A percentile compares a stretch with the other conserved stretches of the same genome.
These are phyloP conservation scores for Sporothrix inflata DNA, from an alignment of 2,329 filamentous ascomycete genomes.

Conservation along the genomic window DNA sequence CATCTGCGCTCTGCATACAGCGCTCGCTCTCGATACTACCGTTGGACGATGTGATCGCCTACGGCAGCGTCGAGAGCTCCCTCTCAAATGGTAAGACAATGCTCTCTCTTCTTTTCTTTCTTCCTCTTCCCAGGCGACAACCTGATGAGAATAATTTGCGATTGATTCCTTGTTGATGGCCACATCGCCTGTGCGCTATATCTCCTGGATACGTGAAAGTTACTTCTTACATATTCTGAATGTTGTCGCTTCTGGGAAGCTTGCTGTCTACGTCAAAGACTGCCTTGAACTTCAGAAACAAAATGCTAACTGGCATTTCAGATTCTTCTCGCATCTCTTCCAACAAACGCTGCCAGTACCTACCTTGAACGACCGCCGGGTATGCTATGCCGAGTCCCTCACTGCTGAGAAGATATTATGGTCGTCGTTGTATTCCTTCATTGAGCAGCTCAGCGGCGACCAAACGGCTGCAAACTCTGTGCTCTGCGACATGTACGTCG, in stretches of 20 bases:
- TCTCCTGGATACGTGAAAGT: conserved; percentile 76
- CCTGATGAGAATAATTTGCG: conserved; percentile 95
- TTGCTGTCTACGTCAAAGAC: background rate
- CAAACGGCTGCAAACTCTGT: background rate
- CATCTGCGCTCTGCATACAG: background rate
- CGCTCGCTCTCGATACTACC: conserved; percentile 13
- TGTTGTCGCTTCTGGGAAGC: conserved; percentile 23
- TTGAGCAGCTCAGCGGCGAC: background rate
- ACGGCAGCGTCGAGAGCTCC: background rate
- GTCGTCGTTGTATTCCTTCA: background rate
- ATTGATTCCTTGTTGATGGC: conserved; percentile 78
- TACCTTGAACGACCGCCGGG: background rate
- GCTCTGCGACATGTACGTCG: too few species aligned
- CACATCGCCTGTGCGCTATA: conserved; percentile 81
- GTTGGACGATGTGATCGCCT: background rate
- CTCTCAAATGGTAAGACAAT: conserved; percentile 26
- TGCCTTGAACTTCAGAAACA: background rate
- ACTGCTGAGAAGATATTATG: background rate
- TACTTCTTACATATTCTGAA: conserved; percentile 94
- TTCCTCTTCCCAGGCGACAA: conserved; percentile 31
- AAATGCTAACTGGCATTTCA: conserved; percentile 20
- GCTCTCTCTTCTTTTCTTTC: conserved; percentile 16
- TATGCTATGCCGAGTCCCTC: too few species aligned
- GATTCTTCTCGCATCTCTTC: background rate
- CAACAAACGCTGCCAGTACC: background rate